These are phyloP conservation scores for Guillardia theta DNA, from an alignment of 78 protist genomes.

Conservation along the genomic window DNA sequence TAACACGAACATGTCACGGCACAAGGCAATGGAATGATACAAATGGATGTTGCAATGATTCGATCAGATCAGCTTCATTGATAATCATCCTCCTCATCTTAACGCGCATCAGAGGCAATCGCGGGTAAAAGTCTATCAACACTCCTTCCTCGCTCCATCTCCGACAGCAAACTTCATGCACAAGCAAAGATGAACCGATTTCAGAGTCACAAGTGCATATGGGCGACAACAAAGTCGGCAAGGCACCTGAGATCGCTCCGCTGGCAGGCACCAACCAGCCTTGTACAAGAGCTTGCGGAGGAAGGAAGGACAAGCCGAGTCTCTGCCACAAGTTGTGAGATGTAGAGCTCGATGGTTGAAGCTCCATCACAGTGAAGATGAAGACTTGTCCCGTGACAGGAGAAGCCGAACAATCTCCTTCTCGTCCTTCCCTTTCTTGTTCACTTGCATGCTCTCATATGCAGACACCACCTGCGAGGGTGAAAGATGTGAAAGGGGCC, in stretches of 20 bases:
- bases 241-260: not conserved
- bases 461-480: no score
- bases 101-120: not conserved
- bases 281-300: not conserved
- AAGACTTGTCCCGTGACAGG: not conserved
- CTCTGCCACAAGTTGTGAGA: not conserved
- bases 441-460: not conserved
- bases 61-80: no score
- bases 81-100: not conserved
- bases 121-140: not conserved
- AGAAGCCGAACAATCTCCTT: not conserved
- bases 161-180: no score
- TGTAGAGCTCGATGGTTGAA: no score
- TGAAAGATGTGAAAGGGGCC: no score
- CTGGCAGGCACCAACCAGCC: not conserved
- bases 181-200: no score
- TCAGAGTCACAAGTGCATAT: no score
- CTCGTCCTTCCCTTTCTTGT: not conserved
- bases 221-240: no score
- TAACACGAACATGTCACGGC: not conserved
- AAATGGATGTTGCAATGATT: no score
- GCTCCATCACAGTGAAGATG: no score
- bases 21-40: not conserved
- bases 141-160: not conserved
- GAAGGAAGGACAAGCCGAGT: not conserved